Evolutionary conservation across 768 basidiomycete species (phyloP), one percentile per base, ranked within the genome.

Genomic region (Collybiopsis confluens): DNA sequence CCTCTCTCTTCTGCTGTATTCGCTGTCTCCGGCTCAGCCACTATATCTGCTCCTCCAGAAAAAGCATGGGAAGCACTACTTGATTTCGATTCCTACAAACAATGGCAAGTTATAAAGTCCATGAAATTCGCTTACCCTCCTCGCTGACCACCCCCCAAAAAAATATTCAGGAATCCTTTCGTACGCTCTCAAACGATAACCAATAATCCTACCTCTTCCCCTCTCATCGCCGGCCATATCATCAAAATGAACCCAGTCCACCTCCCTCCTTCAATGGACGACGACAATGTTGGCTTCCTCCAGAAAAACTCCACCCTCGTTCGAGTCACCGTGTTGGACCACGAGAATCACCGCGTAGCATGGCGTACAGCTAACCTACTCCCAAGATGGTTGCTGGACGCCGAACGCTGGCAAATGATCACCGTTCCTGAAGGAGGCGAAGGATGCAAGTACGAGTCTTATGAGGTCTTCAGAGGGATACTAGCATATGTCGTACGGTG

Each of bases 331-430:
- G 56, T 64, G 3, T 27, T 86, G 23, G 85, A 88, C 58, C 63
- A 72, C 27, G 78, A 76, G 26, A 74, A 78, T 46, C 74, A 76
- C 62, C 78, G 80, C 28, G 75, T 80, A 28, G 76, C 83, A 18
- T 90, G 87, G 88, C 60, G 66, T 33, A 70, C 72, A 28, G 56
- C 67, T 20, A 64, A 65, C 0, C 21, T 26, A 21, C 56, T 70
- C 27, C 79, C 81, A 1, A 36, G 55, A 0, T 83, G 78, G 74
- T 54, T 85, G n/a, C 58, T 88, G 26, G 54, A 57, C 26, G 68
- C 79, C 2, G 79, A 81, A 55, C 74, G 88, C 15, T 88, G 85
- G 85, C 87, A 90, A 65, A 71, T 71, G 54, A 63, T 90, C 49
- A 77, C 70, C 27, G 70, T 75, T n/a, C n/a, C n/a, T 8, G 68